These are phyloP conservation scores for Russula griseocarnosa DNA, from an alignment of 768 basidiomycete genomes.

Conservation along the genomic window DNA sequence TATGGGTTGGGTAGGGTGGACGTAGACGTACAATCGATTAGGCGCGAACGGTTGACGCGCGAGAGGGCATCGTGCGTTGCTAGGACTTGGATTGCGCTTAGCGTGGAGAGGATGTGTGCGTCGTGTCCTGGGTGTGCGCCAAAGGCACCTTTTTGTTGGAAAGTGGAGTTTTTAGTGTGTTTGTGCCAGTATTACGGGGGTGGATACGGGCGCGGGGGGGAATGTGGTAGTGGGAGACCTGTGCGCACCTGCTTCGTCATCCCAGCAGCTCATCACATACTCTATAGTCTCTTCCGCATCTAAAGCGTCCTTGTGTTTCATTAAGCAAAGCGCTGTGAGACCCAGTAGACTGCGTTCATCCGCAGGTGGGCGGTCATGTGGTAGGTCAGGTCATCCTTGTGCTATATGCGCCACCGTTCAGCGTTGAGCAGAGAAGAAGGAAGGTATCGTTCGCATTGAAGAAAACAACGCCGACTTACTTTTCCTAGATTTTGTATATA, in stretches of 20 bases:
- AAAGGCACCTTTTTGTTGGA: constrained; percentile 77
- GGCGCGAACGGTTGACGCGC: constrained; percentile 60
- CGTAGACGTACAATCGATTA: constrained; percentile 61
- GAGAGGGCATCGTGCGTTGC: constrained; percentile 79
- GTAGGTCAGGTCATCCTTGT: constrained; percentile 79
- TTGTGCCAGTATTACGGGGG: too few relatives aligned
- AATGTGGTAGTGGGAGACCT: not conserved
- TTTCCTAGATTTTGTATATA: constrained; percentile 76
- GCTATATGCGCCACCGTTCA: constrained; percentile 40
- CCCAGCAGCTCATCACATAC: constrained; percentile 95
- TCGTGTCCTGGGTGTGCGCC: constrained; percentile 93
- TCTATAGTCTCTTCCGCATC: constrained; percentile 78
- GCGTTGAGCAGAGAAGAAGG: not conserved
- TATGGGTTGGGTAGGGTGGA: not conserved
- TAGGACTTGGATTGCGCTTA: constrained; percentile 91
- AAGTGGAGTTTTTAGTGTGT: not conserved
- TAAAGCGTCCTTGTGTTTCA: constrained; percentile 75
- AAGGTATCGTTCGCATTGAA: not conserved
- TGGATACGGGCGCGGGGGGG: too few relatives aligned
- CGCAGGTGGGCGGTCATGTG: constrained; percentile 91
- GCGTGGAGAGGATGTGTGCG: constrained; percentile 78
- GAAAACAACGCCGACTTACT: constrained; percentile 37
- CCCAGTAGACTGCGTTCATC: constrained; percentile 97
- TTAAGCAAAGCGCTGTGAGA: constrained; percentile 76
- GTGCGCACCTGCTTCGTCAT: constrained; percentile 71